A percentile compares a stretch with the other conserved stretches of the same genome.
These are phyloP conservation scores for Erythrophleum fordii DNA, from an alignment of 306 rosid species.

Conservation along the genomic window DNA sequence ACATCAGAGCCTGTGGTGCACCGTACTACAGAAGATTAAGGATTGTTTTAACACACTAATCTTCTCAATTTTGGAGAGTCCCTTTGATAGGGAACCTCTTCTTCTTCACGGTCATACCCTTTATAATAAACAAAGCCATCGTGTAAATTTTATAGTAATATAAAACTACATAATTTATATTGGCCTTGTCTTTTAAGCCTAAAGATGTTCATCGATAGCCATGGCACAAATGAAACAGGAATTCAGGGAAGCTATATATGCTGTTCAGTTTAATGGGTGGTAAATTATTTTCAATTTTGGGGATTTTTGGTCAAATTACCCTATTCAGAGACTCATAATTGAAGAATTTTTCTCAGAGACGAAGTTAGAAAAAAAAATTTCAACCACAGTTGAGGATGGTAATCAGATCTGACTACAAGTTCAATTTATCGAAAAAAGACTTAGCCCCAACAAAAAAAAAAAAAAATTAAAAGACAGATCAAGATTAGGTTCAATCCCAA, in stretches of 20 bases:
- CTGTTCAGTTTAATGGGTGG: neutral
- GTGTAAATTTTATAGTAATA: constrained; percentile 31
- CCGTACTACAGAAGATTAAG: constrained; percentile 53
- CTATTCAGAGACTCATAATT: too few species aligned
- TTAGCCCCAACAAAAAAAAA: too few species aligned
- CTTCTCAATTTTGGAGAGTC: neutral
- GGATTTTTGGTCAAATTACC: neutral
- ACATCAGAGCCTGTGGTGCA: constrained; percentile 44
- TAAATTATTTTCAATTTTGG: neutral
- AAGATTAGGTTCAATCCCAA: too few species aligned
- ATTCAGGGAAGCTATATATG: too few species aligned
- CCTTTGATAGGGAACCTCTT: neutral
- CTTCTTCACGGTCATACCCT: neutral
- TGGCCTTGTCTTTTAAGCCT: neutral
- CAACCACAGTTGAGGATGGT: too few species aligned
- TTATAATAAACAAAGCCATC: neutral
- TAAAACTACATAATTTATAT: neutral
- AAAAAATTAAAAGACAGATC: too few species aligned
- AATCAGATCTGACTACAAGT: too few species aligned
- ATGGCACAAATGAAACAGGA: too few species aligned
- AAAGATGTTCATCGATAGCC: too few species aligned
- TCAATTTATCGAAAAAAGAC: too few species aligned
- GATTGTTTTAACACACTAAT: neutral
- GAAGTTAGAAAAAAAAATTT: too few species aligned
- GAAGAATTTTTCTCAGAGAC: too few species aligned